phyloP scores from a whole-genome alignment of 345 rosid genomes.

The Firmiana major region DNA sequence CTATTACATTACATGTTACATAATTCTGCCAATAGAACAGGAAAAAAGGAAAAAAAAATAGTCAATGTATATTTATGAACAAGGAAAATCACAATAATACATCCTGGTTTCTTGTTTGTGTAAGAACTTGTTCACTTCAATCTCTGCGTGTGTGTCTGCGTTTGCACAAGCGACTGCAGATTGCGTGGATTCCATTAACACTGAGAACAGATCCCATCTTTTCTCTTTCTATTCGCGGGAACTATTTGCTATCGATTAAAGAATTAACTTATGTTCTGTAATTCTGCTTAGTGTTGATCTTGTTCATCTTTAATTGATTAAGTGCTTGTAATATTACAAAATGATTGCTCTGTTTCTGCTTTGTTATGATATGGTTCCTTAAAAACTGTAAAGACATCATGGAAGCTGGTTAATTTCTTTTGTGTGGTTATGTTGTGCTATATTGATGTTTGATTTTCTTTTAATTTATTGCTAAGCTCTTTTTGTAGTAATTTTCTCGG shows the following conservation, averaged over 20 bases:
- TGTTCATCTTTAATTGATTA: not conserved
- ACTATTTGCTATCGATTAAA: not conserved
- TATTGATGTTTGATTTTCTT: not conserved
- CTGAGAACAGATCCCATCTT: not conserved
- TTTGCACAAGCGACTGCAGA: not conserved
- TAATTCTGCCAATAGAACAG: not conserved
- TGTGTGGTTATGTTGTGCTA: not conserved
- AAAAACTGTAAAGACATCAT: not conserved
- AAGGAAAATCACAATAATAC: not conserved
- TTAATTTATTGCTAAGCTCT: not conserved
- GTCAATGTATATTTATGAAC: not conserved
- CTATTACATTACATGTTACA: not conserved
- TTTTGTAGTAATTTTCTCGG: too few species aligned
- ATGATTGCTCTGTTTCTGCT: not conserved
- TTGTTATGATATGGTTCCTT: not conserved
- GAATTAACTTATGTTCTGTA: not conserved
- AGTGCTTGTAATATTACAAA: not conserved
- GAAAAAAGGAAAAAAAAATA: not conserved
- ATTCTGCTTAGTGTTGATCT: not conserved
- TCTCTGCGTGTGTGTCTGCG: not conserved
- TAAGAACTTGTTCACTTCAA: not conserved
- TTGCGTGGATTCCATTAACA: not conserved
- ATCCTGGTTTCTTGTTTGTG: not conserved
- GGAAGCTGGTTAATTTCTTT: not conserved
- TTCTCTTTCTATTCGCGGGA: not conserved